Conservation (phyloP, 1,284 basidiomycete genomes). For the Tetrapyrgos nigripes region DNA sequence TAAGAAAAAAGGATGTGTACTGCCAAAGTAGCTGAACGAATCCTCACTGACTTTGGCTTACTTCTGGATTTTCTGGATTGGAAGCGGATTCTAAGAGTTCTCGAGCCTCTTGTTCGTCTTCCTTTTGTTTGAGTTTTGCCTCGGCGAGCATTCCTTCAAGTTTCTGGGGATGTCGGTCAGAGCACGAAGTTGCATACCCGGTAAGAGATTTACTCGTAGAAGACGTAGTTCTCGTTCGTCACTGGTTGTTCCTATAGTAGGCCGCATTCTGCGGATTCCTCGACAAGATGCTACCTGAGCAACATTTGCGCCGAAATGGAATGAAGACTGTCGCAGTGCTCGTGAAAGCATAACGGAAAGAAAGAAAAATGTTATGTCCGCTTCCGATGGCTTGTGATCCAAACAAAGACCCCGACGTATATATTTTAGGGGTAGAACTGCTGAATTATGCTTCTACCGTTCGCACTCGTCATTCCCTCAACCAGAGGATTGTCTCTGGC, state of each 20-base stretch:
- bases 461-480: conserved; percentile 53
- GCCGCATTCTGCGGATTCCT: conserved; percentile 8
- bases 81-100: conserved; percentile 25
- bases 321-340: not conserved
- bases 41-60: conserved; percentile 8
- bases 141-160: conserved; percentile 34
- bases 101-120: conserved; percentile 31
- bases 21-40: not conserved
- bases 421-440: not conserved
- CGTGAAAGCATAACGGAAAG: not conserved
- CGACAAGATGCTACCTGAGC: not conserved
- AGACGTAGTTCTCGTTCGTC: conserved; percentile 12
- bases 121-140: conserved; percentile 28
- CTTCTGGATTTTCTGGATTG: conserved; percentile 13
- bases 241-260: conserved; percentile 5
- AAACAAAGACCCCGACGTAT: not conserved
- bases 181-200: not conserved
- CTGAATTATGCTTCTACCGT: conserved; percentile 32
- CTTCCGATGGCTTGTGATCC: not conserved
- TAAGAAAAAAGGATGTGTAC: not conserved
- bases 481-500: conserved; percentile 62
- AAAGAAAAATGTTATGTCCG: not conserved
- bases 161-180: conserved; percentile 23
- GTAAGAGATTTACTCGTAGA: not conserved
- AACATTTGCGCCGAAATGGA: not conserved